Evolutionary conservation across 2,329 filamentous ascomycete species (phyloP), one percentile per base, ranked within the genome.

Genomic region (Diaporthe sp.): DNA sequence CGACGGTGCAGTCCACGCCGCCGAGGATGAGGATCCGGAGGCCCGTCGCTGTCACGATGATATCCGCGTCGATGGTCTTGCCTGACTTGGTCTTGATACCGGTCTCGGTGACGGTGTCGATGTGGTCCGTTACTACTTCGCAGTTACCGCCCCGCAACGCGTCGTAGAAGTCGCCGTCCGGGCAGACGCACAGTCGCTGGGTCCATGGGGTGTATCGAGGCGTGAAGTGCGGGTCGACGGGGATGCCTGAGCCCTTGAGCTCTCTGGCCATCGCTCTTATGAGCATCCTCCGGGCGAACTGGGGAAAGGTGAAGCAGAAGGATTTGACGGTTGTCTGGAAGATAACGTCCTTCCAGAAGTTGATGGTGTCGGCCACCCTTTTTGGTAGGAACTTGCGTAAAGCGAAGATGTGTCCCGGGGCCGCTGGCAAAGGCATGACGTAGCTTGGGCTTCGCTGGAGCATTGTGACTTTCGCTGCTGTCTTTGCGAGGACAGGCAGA

Each of bases 371-470:
- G 17, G 88, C 83, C 75, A 90, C 82, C 78, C 85, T 85, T 10
- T 81, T 71, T 1, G 90, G 90, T n/a, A 92, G 80, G 2, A 86
- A 79, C 3, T 81, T 81, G 13, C 84, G 85, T 4, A 90, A 76
- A 1, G 85, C 79, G 9, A 78, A 81, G 49, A 86, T 82, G 2
- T 81, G 80, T 34, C 87, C 86, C 0, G 88, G 84, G 3, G 70
- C 55, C 10, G 73, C 70, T 28, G 76, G 70, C 1, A 91, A 79
- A n/a, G 89, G 85, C 60, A 93, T 79, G 73, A 96, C 88, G 80
- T 94, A 96, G 0, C 89, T 90, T 0, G 95, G 95, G 61, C 92
- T 95, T 74, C 95, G 91, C 84, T 97, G 95, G 3, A 97, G 88
- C 90, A 96, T 95, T 1, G 94, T 96, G 39, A 95, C 91, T 20